Evolutionary conservation across 495 filamentous ascomycete species (phyloP).

Genomic region (Neurospora terricola): DNA sequence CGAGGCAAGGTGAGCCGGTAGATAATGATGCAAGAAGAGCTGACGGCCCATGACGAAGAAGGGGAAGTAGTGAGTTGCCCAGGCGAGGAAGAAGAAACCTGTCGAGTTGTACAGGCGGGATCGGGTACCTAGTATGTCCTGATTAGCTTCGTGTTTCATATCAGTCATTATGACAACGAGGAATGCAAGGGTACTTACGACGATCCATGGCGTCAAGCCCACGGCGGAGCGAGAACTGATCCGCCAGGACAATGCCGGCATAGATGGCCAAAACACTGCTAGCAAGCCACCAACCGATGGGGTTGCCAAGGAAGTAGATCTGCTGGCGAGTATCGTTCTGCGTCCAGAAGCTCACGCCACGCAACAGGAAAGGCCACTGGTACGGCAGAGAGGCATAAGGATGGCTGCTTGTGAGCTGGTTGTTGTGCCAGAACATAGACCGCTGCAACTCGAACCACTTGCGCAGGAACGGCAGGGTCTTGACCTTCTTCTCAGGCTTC

Average conservation of each 20-base stretch:
- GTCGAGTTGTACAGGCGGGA: slow-evolving; percentile 95
- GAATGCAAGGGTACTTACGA: slow-evolving; percentile 50
- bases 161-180: neutral
- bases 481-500: slow-evolving; percentile 66
- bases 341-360: slow-evolving; percentile 98
- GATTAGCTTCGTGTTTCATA: slow-evolving; percentile 12
- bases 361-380: slow-evolving; percentile 93
- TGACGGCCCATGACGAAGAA: slow-evolving; percentile 98
- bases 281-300: slow-evolving; percentile 94
- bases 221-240: slow-evolving; percentile 84
- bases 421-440: slow-evolving; percentile 99
- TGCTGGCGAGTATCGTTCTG: slow-evolving; percentile 92
- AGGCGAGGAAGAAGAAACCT: slow-evolving; percentile 96
- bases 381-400: slow-evolving; percentile 92
- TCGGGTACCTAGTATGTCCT: slow-evolving; percentile 54
- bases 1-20: slow-evolving; percentile 88
- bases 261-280: slow-evolving; percentile 89
- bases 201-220: slow-evolving; percentile 90
- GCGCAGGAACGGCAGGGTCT: slow-evolving; percentile 73
- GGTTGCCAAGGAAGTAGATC: slow-evolving; percentile 98
- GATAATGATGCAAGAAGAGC: slow-evolving; percentile 95
- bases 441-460: slow-evolving; percentile 97
- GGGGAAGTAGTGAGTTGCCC: slow-evolving; percentile 95
- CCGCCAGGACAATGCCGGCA: slow-evolving; percentile 81
- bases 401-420: slow-evolving; percentile 90